These are phyloP conservation scores for Suzukiozyma palmioleophila DNA, from an alignment of 1,139 yeast genomes.

Conservation along the genomic window DNA sequence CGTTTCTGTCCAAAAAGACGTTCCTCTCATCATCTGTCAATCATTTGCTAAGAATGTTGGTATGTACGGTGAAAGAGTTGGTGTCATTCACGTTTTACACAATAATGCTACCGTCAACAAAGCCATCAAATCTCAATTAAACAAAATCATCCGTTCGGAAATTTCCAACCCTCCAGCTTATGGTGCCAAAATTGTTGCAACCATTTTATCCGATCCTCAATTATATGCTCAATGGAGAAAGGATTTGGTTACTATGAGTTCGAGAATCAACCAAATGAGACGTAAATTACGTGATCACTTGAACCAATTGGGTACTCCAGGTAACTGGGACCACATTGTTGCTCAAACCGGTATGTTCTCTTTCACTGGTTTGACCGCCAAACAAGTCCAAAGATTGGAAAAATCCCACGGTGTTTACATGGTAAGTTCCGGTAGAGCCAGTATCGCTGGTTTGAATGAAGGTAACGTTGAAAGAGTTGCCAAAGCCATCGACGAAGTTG, in stretches of 20 bases:
- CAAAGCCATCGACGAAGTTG: conserved; percentile 76
- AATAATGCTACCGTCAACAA: conserved; percentile 29
- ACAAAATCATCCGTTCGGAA: conserved; percentile 75
- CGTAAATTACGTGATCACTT: conserved; percentile 56
- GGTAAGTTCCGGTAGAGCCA: conserved; percentile 85
- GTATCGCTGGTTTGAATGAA: conserved; percentile 89
- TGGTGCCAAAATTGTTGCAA: conserved; percentile 89
- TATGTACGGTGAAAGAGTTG: conserved; percentile 96
- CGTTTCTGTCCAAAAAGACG: conserved; percentile 42
- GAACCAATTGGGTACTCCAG: conserved; percentile 69
- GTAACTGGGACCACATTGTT: conserved; percentile 90
- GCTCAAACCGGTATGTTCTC: conserved; percentile 96
- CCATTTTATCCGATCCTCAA: conserved; percentile 60
- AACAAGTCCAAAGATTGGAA: conserved; percentile 79
- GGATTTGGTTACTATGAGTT: conserved; percentile 85
- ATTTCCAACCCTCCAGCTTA: conserved; percentile 94
- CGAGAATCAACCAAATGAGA: conserved; percentile 80
- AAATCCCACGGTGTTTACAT: conserved; percentile 72
- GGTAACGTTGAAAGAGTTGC: conserved; percentile 79
- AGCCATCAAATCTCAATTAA: conserved; percentile 71
- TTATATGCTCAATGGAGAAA: conserved; percentile 77
- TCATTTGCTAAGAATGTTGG: conserved; percentile 98
- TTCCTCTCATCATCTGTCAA: conserved; percentile 75
- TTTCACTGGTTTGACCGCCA: conserved; percentile 78
- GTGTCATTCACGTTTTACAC: conserved; percentile 70